These are phyloP conservation scores for Symbiodinium natans DNA, from an alignment of 73 alveolate genomes.

Conservation along the genomic window DNA sequence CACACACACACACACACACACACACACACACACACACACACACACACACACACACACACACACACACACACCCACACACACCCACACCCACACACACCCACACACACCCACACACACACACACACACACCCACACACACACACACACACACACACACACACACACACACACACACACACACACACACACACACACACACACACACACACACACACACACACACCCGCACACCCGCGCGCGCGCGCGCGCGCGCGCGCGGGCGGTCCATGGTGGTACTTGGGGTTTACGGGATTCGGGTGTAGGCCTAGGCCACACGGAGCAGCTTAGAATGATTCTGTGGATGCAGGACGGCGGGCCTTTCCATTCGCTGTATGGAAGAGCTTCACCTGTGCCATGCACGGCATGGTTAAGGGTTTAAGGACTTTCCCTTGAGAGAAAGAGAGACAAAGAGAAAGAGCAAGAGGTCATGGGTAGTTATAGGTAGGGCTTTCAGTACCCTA, in stretches of 20 bases:
- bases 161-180: conserved; percentile 16
- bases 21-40: conserved; percentile 57
- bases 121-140: too few relatives aligned
- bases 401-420: too few relatives aligned
- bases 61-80: too few relatives aligned
- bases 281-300: not conserved
- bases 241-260: conserved; percentile 14
- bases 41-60: conserved; percentile 35
- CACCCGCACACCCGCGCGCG: too few relatives aligned
- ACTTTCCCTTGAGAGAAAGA: too few relatives aligned
- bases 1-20: conserved; percentile 57
- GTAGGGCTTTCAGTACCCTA: too few relatives aligned
- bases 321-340: not conserved
- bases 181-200: conserved; percentile 28
- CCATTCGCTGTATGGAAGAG: conserved; percentile 77
- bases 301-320: not conserved
- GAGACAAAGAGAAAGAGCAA: too few relatives aligned
- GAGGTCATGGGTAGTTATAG: too few relatives aligned
- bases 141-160: conserved; percentile 28
- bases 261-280: too few relatives aligned
- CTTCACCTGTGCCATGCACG: too few relatives aligned
- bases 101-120: too few relatives aligned
- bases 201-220: conserved; percentile 26
- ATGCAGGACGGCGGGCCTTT: conserved; percentile 3
- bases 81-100: too few relatives aligned